phyloP scores from a whole-genome alignment of 306 rosid genomes.

The Casuarina glauca region DNA sequence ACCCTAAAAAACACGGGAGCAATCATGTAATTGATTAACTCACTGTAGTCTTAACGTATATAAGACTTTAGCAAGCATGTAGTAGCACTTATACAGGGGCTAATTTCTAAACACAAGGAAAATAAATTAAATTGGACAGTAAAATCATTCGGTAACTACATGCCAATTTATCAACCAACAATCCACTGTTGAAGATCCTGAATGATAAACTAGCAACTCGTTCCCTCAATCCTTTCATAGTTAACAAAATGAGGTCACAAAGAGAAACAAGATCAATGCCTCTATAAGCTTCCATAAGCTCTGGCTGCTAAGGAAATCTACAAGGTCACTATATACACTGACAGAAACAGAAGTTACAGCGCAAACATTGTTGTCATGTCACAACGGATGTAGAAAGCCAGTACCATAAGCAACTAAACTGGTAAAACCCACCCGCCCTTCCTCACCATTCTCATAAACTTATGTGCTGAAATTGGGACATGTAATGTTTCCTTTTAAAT shows the following conservation, averaged over 20 bases:
- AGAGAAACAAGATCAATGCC: background rate
- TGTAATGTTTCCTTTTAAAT: background rate
- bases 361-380: too few species aligned
- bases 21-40: background rate
- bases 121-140: background rate
- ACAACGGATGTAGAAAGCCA: background rate
- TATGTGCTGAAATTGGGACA: background rate
- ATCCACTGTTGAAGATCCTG: background rate
- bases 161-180: background rate
- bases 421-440: background rate
- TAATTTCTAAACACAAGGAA: background rate
- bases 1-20: background rate
- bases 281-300: too few species aligned
- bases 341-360: too few species aligned
- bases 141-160: background rate
- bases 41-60: background rate
- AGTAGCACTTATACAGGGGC: background rate
- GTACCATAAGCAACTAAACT: background rate
- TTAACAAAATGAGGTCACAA: background rate
- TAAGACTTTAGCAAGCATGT: background rate
- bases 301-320: too few species aligned
- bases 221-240: background rate
- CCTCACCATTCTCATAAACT: background rate
- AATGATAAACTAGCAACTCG: background rate
- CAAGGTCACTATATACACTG: too few species aligned